These are phyloP conservation scores for Thuja plicata DNA, from an alignment of 83 land plant genomes.

Conservation along the genomic window DNA sequence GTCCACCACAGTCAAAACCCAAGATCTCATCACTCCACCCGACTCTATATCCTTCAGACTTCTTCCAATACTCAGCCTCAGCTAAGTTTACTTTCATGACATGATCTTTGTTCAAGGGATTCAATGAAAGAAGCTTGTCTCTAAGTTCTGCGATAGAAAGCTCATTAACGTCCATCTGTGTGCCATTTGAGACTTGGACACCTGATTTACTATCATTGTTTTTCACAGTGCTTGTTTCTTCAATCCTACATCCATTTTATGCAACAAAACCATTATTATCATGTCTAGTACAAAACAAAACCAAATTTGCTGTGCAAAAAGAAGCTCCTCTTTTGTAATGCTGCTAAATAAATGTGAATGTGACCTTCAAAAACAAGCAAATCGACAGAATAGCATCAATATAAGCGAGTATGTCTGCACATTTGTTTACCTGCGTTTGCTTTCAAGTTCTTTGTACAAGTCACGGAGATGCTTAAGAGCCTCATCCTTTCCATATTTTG, in stretches of 20 bases:
- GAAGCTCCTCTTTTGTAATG: background rate
- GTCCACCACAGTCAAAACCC: constrained; percentile 99
- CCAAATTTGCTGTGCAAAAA: background rate
- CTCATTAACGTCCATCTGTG: constrained; percentile 42
- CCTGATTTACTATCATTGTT: background rate
- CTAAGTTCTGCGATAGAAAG: constrained; percentile 92
- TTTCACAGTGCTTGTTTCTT: background rate
- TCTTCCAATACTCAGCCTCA: constrained; percentile 94
- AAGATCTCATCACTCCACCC: constrained; percentile 99
- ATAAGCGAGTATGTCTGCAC: background rate
- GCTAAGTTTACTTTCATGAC: constrained; percentile 82
- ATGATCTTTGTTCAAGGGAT: constrained; percentile 87
- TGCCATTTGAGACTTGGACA: constrained; percentile 8
- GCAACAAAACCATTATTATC: background rate
- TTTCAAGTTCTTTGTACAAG: constrained; percentile 62
- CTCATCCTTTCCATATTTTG: constrained; percentile 75
- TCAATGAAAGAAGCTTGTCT: constrained; percentile 89
- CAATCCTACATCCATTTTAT: background rate
- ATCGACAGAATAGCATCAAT: background rate
- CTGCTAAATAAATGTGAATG: background rate
- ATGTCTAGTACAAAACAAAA: background rate
- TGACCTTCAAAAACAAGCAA: background rate
- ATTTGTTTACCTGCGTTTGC: constrained; percentile 25
- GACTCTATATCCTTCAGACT: constrained; percentile 85
- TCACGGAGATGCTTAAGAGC: constrained; percentile 74